Evolutionary conservation across 140 eudicot species (phyloP).

Genomic region (Anethum foeniculum): DNA sequence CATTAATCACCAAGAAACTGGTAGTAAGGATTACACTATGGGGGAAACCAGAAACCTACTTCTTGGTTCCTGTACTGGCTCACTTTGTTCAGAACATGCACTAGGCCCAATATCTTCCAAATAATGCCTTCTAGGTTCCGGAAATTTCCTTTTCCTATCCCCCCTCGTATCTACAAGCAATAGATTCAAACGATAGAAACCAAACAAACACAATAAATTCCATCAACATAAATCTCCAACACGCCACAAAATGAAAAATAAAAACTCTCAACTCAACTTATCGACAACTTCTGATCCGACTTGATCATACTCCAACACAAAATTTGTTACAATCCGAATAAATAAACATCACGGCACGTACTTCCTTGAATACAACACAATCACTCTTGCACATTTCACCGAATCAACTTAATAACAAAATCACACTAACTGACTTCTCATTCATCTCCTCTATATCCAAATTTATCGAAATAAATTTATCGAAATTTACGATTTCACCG

Average conservation of each 20-base stretch:
- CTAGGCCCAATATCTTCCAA: conserved; percentile 16
- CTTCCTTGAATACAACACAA: neutral
- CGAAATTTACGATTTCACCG: neutral
- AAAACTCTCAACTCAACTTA: neutral
- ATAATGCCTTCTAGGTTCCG: conserved; percentile 19
- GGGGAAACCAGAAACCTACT: conserved; percentile 22
- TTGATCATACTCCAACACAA: neutral
- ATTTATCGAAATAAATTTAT: neutral
- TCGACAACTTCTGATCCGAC: neutral
- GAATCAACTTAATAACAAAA: neutral
- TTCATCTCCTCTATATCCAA: neutral
- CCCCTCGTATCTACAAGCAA: conserved; percentile 32
- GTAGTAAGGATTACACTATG: neutral
- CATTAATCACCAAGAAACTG: neutral
- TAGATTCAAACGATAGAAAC: conserved; percentile 7
- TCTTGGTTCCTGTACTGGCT: conserved; percentile 19
- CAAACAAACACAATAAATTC: neutral
- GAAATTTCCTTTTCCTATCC: conserved; percentile 33
- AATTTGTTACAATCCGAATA: neutral
- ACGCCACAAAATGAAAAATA: neutral
- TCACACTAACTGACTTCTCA: neutral
- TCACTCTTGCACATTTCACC: neutral
- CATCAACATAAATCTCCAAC: neutral
- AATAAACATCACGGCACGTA: neutral
- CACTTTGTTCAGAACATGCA: conserved; percentile 22